Base-by-base conservation (phyloP, 169 alveolate species). In the Nephromyces sp. region DNA sequence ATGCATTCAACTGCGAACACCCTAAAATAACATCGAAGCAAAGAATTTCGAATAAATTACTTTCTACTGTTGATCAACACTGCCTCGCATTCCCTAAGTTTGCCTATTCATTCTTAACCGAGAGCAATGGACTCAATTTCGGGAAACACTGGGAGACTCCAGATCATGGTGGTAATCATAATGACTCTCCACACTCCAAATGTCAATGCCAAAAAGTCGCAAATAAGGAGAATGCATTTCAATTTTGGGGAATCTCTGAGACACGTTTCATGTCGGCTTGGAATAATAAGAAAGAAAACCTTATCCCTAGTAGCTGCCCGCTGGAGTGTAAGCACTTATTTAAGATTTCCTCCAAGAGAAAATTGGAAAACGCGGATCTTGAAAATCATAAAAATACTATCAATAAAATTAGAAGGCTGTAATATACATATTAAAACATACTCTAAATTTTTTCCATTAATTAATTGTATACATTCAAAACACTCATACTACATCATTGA, bases 81-180 rank as follows among this genome's bases (percentile, higher is more conserved):
- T 43, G 57, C n/a, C 57, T 15, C 15, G n/a, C 57, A 43, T 43
- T 43, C 57, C 57, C 57, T 15, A 15, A n/a, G 15, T 15, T 15
- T 15, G n/a, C 57, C n/a, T 43, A 43, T 43, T 15, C n/a, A 15
- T 43, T 43, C n/a, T n/a, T 43, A 15, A 43, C 57, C 15, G n/a
- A n/a, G 25, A 15, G n/a, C 15, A 15, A 15, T 43, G 57, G 57
- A 43, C 57, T 43, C 25, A 43, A 43, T 43, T 43, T 43, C 15
- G 57, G 57, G n/a, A 43, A 43, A n/a, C 57, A 43, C n/a, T 43
- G 57, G 57, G 57, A 43, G n/a, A 43, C 57, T 43, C 57, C 57
- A 43, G 25, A 43, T 15, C 57, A 43, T 43, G 57, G 57, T 15
- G 57, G 57, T 15, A 43, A 43, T 43, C 57, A 43, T 43, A 43